A percentile compares a stretch with the other conserved stretches of the same genome.
Conservation (phyloP, 2,329 filamentous ascomycete species). For the Penicillium sp. region DNA sequence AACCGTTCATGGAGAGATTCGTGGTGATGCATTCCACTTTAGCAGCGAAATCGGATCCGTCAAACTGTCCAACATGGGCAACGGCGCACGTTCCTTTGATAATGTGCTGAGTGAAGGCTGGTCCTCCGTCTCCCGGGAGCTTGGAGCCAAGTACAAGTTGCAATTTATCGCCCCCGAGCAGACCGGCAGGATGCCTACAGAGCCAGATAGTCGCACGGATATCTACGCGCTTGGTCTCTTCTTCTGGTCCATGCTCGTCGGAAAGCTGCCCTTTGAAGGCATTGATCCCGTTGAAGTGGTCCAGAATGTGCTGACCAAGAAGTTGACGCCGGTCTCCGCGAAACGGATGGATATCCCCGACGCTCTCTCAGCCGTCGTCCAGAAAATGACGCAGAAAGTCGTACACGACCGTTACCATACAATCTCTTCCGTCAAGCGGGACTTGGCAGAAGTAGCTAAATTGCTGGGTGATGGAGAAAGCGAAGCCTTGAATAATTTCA, state of each 20-base stretch:
- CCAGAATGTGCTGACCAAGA: conserved; percentile 78
- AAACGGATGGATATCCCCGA: conserved; percentile 83
- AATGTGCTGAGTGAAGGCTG: conserved; percentile 87
- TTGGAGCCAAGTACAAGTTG: conserved; percentile 84
- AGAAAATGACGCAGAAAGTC: conserved; percentile 88
- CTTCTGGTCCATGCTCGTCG: conserved; percentile 83
- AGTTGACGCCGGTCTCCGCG: conserved; percentile 73
- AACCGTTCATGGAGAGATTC: conserved; percentile 85
- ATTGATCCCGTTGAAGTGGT: conserved; percentile 84
- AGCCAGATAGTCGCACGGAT: conserved; percentile 88
- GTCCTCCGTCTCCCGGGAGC: conserved; percentile 77
- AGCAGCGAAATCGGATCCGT: conserved; percentile 69
- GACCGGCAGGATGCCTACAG: conserved; percentile 86
- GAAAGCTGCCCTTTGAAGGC: conserved; percentile 77
- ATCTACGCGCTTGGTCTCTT: conserved; percentile 89
- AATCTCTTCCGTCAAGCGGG: conserved; percentile 79
- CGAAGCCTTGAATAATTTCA: conserved; percentile 69
- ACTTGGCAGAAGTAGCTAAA: conserved; percentile 72
- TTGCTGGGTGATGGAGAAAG: conserved; percentile 74
- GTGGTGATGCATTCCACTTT: conserved; percentile 89
- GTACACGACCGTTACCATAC: conserved; percentile 88
- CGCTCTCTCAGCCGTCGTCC: conserved; percentile 76
- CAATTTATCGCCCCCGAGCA: conserved; percentile 93
- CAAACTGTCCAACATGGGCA: conserved; percentile 81
- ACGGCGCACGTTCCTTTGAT: conserved; percentile 83